Evolutionary conservation across 495 filamentous ascomycete species (phyloP).

Genomic region (Lophiostoma macrostomum): DNA sequence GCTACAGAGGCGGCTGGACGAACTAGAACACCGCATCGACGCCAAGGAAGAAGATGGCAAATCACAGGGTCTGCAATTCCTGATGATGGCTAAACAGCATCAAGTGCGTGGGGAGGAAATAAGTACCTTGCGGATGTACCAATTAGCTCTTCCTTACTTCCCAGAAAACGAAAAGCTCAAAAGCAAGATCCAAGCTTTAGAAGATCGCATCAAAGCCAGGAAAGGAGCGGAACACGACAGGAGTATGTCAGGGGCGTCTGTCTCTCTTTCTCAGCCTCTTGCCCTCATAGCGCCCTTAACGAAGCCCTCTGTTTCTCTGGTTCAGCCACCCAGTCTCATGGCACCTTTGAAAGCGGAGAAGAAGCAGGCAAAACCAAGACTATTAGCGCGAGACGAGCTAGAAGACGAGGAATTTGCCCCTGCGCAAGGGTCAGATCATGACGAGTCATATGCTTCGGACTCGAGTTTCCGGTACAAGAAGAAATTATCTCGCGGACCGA

Average conservation of each 20-base stretch:
- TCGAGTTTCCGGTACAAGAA: constrained; percentile 45
- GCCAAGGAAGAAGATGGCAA: constrained; percentile 65
- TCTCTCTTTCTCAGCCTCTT: constrained; percentile 40
- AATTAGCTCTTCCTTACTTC: constrained; percentile 78
- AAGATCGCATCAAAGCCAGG: constrained; percentile 55
- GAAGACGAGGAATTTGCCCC: constrained; percentile 45
- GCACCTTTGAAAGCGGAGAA: neutral
- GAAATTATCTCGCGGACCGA: constrained; percentile 32
- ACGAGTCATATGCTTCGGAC: constrained; percentile 41
- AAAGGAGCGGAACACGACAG: constrained; percentile 32
- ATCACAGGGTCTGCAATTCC: constrained; percentile 71
- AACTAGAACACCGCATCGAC: constrained; percentile 80
- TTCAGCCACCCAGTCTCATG: constrained; percentile 7
- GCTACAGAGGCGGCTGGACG: constrained; percentile 74
- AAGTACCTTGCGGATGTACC: constrained; percentile 81
- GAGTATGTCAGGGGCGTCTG: too few relatives aligned
- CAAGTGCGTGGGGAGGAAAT: constrained; percentile 74
- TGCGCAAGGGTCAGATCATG: constrained; percentile 24
- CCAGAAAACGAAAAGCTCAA: constrained; percentile 79
- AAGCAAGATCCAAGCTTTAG: constrained; percentile 69
- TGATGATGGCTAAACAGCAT: constrained; percentile 90
- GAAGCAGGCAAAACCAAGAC: constrained; percentile 1
- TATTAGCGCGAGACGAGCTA: constrained; percentile 17
- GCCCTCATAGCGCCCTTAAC: constrained; percentile 1
- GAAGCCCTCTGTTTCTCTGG: neutral